Evolutionary conservation across 2,329 filamentous ascomycete genomes (phyloP).

Genomic region (Trichoderma arundinaceum): DNA sequence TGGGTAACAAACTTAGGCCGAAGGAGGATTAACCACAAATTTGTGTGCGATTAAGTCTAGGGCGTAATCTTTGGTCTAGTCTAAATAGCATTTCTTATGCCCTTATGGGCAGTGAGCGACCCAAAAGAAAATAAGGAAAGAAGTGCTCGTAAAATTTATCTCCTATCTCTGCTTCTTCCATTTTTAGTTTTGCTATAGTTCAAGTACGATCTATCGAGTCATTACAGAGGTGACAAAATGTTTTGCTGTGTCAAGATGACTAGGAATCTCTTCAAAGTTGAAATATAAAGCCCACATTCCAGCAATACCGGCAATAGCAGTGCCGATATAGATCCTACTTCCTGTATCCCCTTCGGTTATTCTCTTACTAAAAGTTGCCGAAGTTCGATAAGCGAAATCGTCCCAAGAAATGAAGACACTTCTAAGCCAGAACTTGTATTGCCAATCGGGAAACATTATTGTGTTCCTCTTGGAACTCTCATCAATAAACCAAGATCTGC

Average conservation of each 20-base stretch:
- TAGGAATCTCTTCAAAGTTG: not conserved
- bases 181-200: too few species aligned
- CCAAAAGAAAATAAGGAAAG: too few species aligned
- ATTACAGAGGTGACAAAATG: not conserved
- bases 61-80: too few species aligned
- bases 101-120: too few species aligned
- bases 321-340: not conserved
- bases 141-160: too few species aligned
- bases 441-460: constrained; percentile 59
- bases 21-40: too few species aligned
- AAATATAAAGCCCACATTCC: not conserved
- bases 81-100: too few species aligned
- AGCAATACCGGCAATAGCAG: not conserved
- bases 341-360: too few species aligned
- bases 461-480: constrained; percentile 53
- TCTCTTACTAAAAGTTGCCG: not conserved
- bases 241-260: not conserved
- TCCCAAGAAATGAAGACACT: constrained; percentile 51
- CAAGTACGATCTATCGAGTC: not conserved
- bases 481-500: constrained; percentile 59
- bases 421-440: constrained; percentile 55
- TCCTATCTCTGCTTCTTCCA: too few species aligned
- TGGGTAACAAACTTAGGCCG: too few species aligned
- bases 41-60: too few species aligned
- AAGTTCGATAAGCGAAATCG: constrained; percentile 42